These are phyloP conservation scores for Paramecium biaurelia DNA, from an alignment of 73 alveolate species.

Conservation along the genomic window DNA sequence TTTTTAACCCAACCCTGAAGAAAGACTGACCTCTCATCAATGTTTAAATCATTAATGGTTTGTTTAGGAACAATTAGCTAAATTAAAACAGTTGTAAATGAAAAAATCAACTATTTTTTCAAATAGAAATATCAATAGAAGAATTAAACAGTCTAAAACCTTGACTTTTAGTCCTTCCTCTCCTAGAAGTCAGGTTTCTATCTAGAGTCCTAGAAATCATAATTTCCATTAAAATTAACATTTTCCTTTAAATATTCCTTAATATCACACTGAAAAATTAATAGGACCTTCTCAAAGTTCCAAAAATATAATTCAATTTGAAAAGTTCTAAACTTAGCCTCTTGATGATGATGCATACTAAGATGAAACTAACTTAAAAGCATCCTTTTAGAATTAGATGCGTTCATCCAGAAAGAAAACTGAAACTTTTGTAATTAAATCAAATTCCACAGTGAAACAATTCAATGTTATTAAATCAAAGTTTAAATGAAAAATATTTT, in stretches of 20 bases:
- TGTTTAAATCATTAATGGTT: conserved; percentile 16
- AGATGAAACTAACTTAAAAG: neutral
- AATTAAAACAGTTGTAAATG: neutral
- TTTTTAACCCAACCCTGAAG: neutral
- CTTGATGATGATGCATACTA: neutral
- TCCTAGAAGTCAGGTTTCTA: conserved; percentile 6
- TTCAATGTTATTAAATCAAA: neutral
- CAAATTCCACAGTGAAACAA: neutral
- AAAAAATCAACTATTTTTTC: neutral
- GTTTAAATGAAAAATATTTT: neutral
- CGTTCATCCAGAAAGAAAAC: neutral
- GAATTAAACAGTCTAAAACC: neutral
- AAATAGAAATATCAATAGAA: neutral
- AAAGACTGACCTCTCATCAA: neutral
- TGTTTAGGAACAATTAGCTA: neutral
- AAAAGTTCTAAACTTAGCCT: neutral
- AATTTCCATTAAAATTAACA: neutral
- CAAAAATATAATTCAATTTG: neutral
- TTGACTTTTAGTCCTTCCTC: conserved; percentile 17
- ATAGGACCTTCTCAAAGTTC: neutral
- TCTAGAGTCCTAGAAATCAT: neutral
- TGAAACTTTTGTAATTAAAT: neutral
- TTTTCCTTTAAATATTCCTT: neutral
- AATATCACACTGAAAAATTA: neutral
- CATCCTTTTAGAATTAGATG: neutral